Evolutionary conservation across 441 rosid species (phyloP).

Genomic region (Metrosideros polymorpha): DNA sequence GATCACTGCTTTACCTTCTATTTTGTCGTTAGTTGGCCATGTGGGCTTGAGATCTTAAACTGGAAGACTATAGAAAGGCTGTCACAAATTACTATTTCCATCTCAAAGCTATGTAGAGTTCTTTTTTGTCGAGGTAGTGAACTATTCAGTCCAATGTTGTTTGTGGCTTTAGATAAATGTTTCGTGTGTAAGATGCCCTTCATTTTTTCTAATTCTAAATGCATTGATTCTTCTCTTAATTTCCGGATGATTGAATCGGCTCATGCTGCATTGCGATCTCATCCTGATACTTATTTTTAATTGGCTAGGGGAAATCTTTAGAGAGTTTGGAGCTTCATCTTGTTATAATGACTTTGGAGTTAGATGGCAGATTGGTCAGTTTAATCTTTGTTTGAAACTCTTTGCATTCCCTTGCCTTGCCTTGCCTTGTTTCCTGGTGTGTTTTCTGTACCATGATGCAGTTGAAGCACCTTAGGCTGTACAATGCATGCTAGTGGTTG

Average conservation of each 20-base stretch:
- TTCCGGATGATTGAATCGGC: background rate
- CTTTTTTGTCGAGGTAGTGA: background rate
- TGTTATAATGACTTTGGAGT: background rate
- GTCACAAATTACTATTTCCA: background rate
- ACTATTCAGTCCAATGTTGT: background rate
- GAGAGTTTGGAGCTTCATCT: background rate
- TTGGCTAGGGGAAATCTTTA: background rate
- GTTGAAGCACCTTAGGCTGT: background rate
- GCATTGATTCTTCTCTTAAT: background rate
- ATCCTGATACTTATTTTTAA: background rate
- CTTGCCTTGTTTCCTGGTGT: background rate
- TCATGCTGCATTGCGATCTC: background rate
- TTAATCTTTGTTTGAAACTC: background rate
- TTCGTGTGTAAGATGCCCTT: background rate
- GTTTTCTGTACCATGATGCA: background rate
- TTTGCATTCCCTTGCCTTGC: background rate
- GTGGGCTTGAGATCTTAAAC: background rate
- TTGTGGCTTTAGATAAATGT: background rate
- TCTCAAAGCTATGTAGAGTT: background rate
- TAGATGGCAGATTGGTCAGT: background rate
- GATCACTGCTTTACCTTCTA: background rate
- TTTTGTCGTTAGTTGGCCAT: background rate
- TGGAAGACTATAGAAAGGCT: background rate
- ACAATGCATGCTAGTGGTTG: background rate
- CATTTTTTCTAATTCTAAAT: background rate